Evolutionary conservation across 805 yeast species (phyloP).

Genomic region (Phaffomyces antillensis): DNA sequence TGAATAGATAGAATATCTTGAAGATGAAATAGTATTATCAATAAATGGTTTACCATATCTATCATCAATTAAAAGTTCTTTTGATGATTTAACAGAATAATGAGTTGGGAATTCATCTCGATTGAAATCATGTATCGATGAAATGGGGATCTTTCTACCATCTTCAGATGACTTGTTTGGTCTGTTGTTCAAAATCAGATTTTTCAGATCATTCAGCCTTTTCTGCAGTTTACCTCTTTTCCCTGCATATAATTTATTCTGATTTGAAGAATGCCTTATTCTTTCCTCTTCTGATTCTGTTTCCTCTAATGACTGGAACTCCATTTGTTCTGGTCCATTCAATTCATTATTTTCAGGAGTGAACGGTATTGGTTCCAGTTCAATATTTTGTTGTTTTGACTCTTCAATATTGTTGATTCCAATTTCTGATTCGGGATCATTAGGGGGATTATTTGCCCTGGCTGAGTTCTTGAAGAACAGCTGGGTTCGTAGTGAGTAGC

Average conservation of each 20-base stretch:
- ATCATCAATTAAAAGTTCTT: conserved; percentile 52
- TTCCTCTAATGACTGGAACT: conserved; percentile 1
- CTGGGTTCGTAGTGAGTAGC: conserved; percentile 62
- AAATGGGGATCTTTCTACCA: conserved; percentile 74
- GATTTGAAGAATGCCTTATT: conserved; percentile 11
- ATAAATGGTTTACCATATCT: conserved; percentile 55
- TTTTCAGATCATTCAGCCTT: conserved; percentile 19
- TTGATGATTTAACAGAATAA: conserved; percentile 17
- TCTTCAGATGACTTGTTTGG: conserved; percentile 47
- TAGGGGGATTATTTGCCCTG: neutral
- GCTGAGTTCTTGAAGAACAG: conserved; percentile 40
- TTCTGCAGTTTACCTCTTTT: conserved; percentile 17
- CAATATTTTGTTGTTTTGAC: conserved; percentile 2
- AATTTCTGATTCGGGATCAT: conserved; percentile 16
- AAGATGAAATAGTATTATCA: conserved; percentile 71
- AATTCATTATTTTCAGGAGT: neutral
- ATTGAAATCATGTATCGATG: conserved; percentile 32
- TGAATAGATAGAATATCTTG: conserved; percentile 73
- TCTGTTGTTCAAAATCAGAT: conserved; percentile 38
- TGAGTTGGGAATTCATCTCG: conserved; percentile 26
- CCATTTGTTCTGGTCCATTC: neutral
- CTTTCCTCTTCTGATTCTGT: conserved; percentile 19
- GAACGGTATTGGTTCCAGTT: conserved; percentile 1
- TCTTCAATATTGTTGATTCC: conserved; percentile 23
- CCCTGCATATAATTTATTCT: conserved; percentile 15